Evolutionary conservation across 2,329 filamentous ascomycete genomes (phyloP).

Genomic region (Ophiostoma angusticollis): DNA sequence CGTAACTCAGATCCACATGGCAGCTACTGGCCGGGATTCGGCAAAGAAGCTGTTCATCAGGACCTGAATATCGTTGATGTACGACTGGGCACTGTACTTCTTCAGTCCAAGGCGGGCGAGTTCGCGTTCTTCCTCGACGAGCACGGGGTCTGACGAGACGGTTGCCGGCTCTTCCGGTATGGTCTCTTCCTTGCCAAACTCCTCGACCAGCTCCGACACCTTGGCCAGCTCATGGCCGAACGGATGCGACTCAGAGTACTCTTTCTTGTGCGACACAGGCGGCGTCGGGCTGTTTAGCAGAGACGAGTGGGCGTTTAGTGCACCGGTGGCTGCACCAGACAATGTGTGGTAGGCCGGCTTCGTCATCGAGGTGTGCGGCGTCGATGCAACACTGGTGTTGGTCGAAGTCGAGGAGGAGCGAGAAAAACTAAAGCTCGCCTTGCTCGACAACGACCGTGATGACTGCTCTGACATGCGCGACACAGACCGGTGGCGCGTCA

Average conservation of each 20-base stretch:
- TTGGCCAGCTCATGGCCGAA: conserved; percentile 86
- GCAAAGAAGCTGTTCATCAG: conserved; percentile 51
- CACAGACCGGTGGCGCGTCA: conserved; percentile 34
- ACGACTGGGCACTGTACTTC: conserved; percentile 69
- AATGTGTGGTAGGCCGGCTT: conserved; percentile 10
- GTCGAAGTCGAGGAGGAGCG: conserved; percentile 45
- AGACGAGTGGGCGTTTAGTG: conserved; percentile 12
- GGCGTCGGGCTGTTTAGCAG: conserved; percentile 15
- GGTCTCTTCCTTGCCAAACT: conserved; percentile 50
- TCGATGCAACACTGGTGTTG: conserved; percentile 31
- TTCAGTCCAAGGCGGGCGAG: conserved; percentile 57
- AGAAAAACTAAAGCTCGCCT: conserved; percentile 43
- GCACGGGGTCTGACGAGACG: conserved; percentile 10
- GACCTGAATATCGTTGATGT: conserved; percentile 65
- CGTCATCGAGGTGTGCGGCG: conserved; percentile 22
- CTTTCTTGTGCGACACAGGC: conserved; percentile 26
- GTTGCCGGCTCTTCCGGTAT: not conserved
- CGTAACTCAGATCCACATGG: conserved; percentile 40
- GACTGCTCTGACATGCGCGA: conserved; percentile 46
- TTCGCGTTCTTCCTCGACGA: conserved; percentile 62
- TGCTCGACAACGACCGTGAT: conserved; percentile 39
- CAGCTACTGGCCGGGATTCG: conserved; percentile 20
- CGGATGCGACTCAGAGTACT: conserved; percentile 43
- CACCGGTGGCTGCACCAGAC: conserved; percentile 15
- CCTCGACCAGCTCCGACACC: conserved; percentile 85